Base-by-base conservation (phyloP, 148 eudicot species). In the Rhododendron ovatum region DNA sequence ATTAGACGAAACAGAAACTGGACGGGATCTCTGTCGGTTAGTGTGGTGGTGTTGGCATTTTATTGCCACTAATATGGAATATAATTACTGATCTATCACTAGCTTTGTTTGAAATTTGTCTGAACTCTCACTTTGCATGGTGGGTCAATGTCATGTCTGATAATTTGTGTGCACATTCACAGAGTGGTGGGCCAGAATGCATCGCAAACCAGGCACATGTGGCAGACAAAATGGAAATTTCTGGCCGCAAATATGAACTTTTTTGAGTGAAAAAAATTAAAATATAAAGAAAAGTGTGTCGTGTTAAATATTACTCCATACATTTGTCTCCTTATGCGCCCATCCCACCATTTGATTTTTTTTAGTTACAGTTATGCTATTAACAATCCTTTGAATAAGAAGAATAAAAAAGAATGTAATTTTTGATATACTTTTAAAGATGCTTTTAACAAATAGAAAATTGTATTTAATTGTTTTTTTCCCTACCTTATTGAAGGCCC, bases 71-170 rank as follows among this genome's bases (percentile, higher is more conserved):
- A 48, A 43, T 63, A 65, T 84, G 61, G n/a, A 28, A 3, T 18
- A 74, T 84, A 84, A 50, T 84, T 48, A 74, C 80, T 13, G 63
- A 24, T 75, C 12, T 75, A 24, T 13, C 39, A 35, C 14, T 63
- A n/a, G 22, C 24, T 47, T 18, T 35, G 80, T 20, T 18, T 51
- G 80, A n/a, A 35, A 39, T 82, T 61, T 63, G 30, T 39, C 51
- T 2, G 74, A 12, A 61, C n/a, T 7, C 41, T 18, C 5, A 75
- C 18, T 39, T 39, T 75, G 69, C 28, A 84, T 75, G 76, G 69
- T 73, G 81, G 86, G 81, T 74, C 55, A 13, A 35, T 75, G 84
- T 63, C 74, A 82, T 59, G 84, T 82, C 53, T 39, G 84, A 6
- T 63, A 13, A 11, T 20, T 48, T 80, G n/a, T 22, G 76, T 5